Evolutionary conservation across 2,329 filamentous ascomycete genomes (phyloP), one percentile per base, ranked within the genome.

Genomic region (Plenodomus tracheiphilus): DNA sequence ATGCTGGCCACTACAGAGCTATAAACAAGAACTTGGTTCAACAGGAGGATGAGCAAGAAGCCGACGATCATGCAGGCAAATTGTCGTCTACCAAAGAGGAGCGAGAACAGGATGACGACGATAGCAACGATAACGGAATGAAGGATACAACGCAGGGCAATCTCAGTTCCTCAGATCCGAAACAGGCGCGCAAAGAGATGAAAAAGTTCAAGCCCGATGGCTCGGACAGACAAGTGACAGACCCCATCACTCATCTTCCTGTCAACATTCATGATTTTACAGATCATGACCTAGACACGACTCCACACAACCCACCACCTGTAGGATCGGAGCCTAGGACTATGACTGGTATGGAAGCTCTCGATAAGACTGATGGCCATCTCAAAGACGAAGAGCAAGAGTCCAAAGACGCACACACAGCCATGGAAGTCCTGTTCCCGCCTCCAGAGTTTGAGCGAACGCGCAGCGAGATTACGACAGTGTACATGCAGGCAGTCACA

Each of bases 241-340:
- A 90, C 61, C 86, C 86, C 0, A 79, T 89, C 34, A 90, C 87
- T 1, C 87, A 89, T 69, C 75, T 89, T 2, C 85, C 86, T 1
- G 79, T 89, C 40, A 76, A 73, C 30, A 86, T 89, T 30, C 84
- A 87, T 62, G 87, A 89, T 63, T 85, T 85, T 59, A 88, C 86
- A 0, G 77, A 80, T 21, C 80, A 83, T 34, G 84, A 87, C 43
- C 74, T 89, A 25, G 74, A 79, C 51, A 68, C 69, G 43, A 70
- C 74, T 19, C 66, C 74, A 28, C 72, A 80, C 62, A 81, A 81
- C 52, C 68, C 74, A 4, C 68, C 73, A 3, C 67, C 75, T 0
- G 62, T 70, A 32, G 77, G 76, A 9, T 64, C 69, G 15, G 69
- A 74, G 15, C 59, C 61, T 1, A 65, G 69, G 32, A 76, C 76